Evolutionary conservation across 371 early-diverging fungal species (phyloP), one percentile per base, ranked within the genome.

Genomic region (Actinomortierella wolfii): DNA sequence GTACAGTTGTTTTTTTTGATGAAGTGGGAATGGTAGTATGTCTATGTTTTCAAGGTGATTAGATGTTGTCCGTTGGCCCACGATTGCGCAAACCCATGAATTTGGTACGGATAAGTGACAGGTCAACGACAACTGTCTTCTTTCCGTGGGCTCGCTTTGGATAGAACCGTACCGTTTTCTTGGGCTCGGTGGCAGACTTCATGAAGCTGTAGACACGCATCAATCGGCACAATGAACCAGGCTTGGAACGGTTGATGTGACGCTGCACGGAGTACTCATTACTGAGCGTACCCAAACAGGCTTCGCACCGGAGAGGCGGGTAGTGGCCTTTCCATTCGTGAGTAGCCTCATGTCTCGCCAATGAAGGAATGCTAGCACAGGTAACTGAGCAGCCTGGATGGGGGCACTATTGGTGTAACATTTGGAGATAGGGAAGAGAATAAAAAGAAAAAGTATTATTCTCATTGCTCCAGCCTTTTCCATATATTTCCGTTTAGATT

Each of bases 241-340:
- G 21, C 2, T 15, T 11, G 24, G 73, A 59, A 9, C 73, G 66
- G 6, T 20, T 13, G 46, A 73, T 73, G 40, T 73, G 73, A 14
- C 73, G 20, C 42, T 73, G 73, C 20, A 66, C 73, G 20, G 73
- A 66, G 34, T 56, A 73, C 46, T 73, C 73, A 34, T 73, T 73
- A 34, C 67, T 66, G 4, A 73, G 53, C 1, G 66, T 42, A 24
- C 25, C 59, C 8, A 45, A 45, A 44, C 73, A 71, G 14, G 65
- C 66, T 34, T 65, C 73, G 18, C 73, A 71, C 0, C 66, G 66
- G 1, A 71, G 61, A 3, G 73, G 73, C 0, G 66, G 48, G 42
- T 62, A 71, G 11, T n/a, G 40, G 3, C 73, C 73, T 4, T 59
- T 47, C 73, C 73, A 65, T 24, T 59, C 54, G 42, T 71, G 73